phyloP scores from a whole-genome alignment of 305 asterid genomes.

The Nicotiana rustica region DNA sequence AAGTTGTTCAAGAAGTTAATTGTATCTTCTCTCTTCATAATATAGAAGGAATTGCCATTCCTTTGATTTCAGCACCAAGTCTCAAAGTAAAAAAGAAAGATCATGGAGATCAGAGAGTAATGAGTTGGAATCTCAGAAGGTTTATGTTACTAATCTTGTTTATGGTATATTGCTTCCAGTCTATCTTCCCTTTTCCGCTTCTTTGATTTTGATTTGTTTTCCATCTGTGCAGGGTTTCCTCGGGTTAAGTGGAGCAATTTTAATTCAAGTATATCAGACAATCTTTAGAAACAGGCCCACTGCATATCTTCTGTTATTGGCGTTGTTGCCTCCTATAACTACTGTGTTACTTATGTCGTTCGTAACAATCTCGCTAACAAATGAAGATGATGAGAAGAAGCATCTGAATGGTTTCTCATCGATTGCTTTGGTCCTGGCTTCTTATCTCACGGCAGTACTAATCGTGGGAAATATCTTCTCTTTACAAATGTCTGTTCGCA shows the following conservation, averaged over 20 bases:
- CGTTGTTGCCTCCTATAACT: slow-evolving; percentile 68
- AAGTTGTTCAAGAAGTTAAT: slow-evolving; percentile 15
- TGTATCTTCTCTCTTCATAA: slow-evolving; percentile 12
- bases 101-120: not conserved
- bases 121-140: slow-evolving; percentile 2
- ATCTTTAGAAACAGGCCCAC: slow-evolving; percentile 67
- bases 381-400: slow-evolving; percentile 71
- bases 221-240: slow-evolving; percentile 59
- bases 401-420: slow-evolving; percentile 69
- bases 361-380: slow-evolving; percentile 59
- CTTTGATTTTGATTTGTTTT: slow-evolving; percentile 33
- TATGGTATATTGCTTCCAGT: not conserved
- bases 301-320: slow-evolving; percentile 66
- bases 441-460: slow-evolving; percentile 72
- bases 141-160: slow-evolving; percentile 6
- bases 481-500: slow-evolving; percentile 49
- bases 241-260: slow-evolving; percentile 88
- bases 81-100: not conserved
- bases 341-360: slow-evolving; percentile 76
- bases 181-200: not conserved
- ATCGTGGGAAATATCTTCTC: slow-evolving; percentile 60
- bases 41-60: not conserved
- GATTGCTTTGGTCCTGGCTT: slow-evolving; percentile 65
- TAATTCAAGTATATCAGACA: slow-evolving; percentile 78
- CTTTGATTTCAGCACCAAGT: slow-evolving; percentile 22